These are phyloP conservation scores for Vanderwaltozyma polyspora DNA, from an alignment of 805 yeast species.

Conservation along the genomic window DNA sequence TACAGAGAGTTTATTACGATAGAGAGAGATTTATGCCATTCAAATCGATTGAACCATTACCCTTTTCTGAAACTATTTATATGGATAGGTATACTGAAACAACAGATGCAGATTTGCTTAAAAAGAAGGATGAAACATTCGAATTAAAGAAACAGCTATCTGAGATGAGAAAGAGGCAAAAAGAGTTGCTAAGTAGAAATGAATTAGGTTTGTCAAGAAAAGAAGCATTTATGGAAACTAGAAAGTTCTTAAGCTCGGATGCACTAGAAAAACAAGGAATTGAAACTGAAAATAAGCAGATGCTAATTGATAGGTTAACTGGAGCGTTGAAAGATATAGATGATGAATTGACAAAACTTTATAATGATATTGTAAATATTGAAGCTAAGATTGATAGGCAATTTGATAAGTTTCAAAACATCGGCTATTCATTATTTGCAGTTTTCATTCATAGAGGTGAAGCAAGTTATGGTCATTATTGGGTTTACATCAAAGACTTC, in stretches of 20 bases:
- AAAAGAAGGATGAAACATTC: slow-evolving; percentile 42
- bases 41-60: slow-evolving; percentile 72
- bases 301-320: slow-evolving; percentile 26
- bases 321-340: slow-evolving; percentile 38
- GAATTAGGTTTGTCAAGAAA: slow-evolving; percentile 39
- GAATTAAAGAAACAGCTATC: slow-evolving; percentile 49
- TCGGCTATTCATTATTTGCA: slow-evolving; percentile 80
- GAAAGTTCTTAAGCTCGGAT: slow-evolving; percentile 40
- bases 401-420: slow-evolving; percentile 46
- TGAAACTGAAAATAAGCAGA: slow-evolving; percentile 19
- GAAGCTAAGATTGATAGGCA: slow-evolving; percentile 44
- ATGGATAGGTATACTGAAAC: slow-evolving; percentile 83
- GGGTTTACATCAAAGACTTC: slow-evolving; percentile 84
- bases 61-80: slow-evolving; percentile 65
- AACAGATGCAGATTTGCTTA: slow-evolving; percentile 39
- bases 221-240: slow-evolving; percentile 46
- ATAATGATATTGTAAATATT: slow-evolving; percentile 33
- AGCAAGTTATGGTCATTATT: slow-evolving; percentile 93
- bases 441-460: slow-evolving; percentile 92
- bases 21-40: slow-evolving; percentile 60
- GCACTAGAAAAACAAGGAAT: slow-evolving; percentile 35
- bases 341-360: slow-evolving; percentile 33
- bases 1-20: slow-evolving; percentile 89
- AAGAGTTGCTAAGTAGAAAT: slow-evolving; percentile 34
- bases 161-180: slow-evolving; percentile 34